Evolutionary conservation across 306 rosid genomes (phyloP), one percentile per base, ranked within the genome.

Genomic region (Amphicarpaea edgeworthii): DNA sequence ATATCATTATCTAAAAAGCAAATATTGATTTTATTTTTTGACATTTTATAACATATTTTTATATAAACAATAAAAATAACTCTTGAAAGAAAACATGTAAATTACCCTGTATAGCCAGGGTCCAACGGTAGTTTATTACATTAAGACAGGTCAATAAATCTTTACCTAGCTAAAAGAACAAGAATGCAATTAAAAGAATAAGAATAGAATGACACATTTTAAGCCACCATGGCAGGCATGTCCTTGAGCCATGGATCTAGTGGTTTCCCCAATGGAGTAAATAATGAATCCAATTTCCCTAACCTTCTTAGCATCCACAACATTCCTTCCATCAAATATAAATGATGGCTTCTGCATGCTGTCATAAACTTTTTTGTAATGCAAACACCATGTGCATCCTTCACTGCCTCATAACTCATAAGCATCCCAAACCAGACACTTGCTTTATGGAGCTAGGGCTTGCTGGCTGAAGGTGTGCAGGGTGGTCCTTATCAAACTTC

Each of bases 271-370:
- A 57, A 91, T 91, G 64, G 95, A 83, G 50, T 80, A 91, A 19
- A 91, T 95, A 1, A 91, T 88, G 8, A 91, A 91, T 5, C 97
- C 96, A 78, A 91, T 91, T 81, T 89, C 61, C 82, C 97, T 86
- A 28, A 82, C 84, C 87, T 78, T 82, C 0, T 81, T 77, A 0
- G 70, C 90, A 67, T 89, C 87, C 41, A 89, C 87, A 60, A 91
- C 10, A 16, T 91, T 89, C 77, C 93, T 66, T 11, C 97, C 97
- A 85, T 91, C 95, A 17, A 91, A 91, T 12, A 91, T 38, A 32
- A 89, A 89, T 8, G 97, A 90, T 37, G 97, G 97, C 82, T 91
- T 91, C 86, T 86, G 93, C 97, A 91, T 91, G 63, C 61, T 82
- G 40, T 91, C 87, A 60, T 57, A 89, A 9, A 91, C 74, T 62